Evolutionary conservation across 2,329 filamentous ascomycete species (phyloP).

Genomic region (Ceratocystis eucalypticola): DNA sequence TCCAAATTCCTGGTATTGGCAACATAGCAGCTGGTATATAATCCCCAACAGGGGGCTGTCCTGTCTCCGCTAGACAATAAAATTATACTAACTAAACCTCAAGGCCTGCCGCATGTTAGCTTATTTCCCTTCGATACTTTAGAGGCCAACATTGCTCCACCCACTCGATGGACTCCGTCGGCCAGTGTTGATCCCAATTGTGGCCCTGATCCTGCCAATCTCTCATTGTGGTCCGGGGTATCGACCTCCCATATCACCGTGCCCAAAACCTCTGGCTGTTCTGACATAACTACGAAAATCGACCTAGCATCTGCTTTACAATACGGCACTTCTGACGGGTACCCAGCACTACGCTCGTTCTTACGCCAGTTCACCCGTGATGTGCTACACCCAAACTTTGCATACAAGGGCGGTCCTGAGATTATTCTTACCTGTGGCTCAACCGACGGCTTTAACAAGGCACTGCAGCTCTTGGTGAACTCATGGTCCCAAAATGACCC

Average conservation of each 20-base stretch:
- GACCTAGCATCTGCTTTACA: slow-evolving; percentile 73
- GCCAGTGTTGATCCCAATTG: slow-evolving; percentile 18
- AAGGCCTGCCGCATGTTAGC: slow-evolving; percentile 64
- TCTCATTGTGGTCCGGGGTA: slow-evolving; percentile 20
- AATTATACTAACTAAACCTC: neutral
- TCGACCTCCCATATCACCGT: slow-evolving; percentile 48
- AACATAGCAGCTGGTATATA: slow-evolving; percentile 49
- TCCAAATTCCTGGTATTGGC: slow-evolving; percentile 47
- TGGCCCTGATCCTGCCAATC: slow-evolving; percentile 18
- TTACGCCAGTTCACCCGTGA: slow-evolving; percentile 64
- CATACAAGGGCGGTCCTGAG: slow-evolving; percentile 63
- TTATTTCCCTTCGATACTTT: slow-evolving; percentile 89
- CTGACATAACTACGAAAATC: slow-evolving; percentile 54
- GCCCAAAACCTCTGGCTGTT: slow-evolving; percentile 49
- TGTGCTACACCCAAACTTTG: slow-evolving; percentile 66
- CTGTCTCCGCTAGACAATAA: slow-evolving; percentile 3
- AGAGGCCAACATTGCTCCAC: slow-evolving; percentile 63
- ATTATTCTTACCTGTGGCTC: slow-evolving; percentile 67
- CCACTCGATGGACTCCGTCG: slow-evolving; percentile 57
- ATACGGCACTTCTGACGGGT: slow-evolving; percentile 72
- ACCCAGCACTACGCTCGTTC: slow-evolving; percentile 65
- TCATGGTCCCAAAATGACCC: slow-evolving; percentile 56
- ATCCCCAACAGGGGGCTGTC: slow-evolving; percentile 18
- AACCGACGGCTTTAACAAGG: slow-evolving; percentile 75
- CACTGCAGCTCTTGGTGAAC: slow-evolving; percentile 60